These are phyloP conservation scores for Cydonia oblonga DNA, from an alignment of 331 rosid genomes.

Conservation along the genomic window DNA sequence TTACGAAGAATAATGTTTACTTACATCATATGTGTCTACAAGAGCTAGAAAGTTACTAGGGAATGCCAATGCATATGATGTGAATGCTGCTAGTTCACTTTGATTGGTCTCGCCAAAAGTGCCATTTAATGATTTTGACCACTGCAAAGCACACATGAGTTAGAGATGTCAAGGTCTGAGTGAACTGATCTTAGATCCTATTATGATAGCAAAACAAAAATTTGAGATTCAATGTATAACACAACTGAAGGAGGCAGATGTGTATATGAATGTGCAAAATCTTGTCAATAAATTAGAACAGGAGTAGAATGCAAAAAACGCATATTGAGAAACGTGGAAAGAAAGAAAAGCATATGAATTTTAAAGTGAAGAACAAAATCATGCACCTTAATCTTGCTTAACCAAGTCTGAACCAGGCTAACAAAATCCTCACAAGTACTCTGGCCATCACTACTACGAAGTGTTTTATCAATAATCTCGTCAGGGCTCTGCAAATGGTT, in stretches of 20 bases:
- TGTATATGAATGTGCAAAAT: not conserved
- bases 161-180: not conserved
- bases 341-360: not conserved
- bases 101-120: slow-evolving; percentile 79
- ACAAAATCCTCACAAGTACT: slow-evolving; percentile 70
- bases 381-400: slow-evolving; percentile 63
- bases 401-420: slow-evolving; percentile 58
- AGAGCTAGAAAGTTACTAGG: slow-evolving; percentile 80
- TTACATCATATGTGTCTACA: slow-evolving; percentile 93
- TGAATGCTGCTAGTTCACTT: slow-evolving; percentile 87
- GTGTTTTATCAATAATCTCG: slow-evolving; percentile 56
- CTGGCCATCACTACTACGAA: slow-evolving; percentile 49
- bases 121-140: slow-evolving; percentile 43
- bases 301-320: not conserved
- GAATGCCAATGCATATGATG: slow-evolving; percentile 91
- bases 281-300: no score
- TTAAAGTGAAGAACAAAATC: not conserved
- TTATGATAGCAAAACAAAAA: not conserved
- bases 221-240: not conserved
- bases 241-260: not conserved
- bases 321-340: not conserved
- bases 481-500: slow-evolving; percentile 52
- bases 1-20: slow-evolving; percentile 8
- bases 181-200: not conserved
- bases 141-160: slow-evolving; percentile 41